Evolutionary conservation across 306 rosid genomes (phyloP), one percentile per base, ranked within the genome.

Genomic region (Gynostemma pentaphyllum): DNA sequence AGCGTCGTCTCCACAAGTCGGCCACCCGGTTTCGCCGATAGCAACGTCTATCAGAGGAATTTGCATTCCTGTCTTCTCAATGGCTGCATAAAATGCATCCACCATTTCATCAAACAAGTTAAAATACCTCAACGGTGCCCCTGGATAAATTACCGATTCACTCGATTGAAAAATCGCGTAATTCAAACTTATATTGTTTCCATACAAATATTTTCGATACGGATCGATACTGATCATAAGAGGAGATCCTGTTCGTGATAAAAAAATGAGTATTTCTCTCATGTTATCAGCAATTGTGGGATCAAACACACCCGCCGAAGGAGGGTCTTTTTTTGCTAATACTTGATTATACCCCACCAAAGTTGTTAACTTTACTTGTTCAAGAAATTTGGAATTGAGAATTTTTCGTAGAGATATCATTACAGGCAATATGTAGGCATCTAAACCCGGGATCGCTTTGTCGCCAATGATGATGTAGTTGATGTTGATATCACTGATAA

Each of bases 151-250:
- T 9, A 13, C 15, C n/a, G 14, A 0, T 22, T 10, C 4, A 0
- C 5, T 22, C 2, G 0, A 7, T n/a, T n/a, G 0, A 26, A 50
- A 50, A 1, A 16, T 50, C 2, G 56, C 56, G 15, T 50, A 5
- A 50, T 5, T 1, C 56, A 50, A 50, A 22, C 32, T 50, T 4
- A 50, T 23, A 23, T 23, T 50, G 4, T 9, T 4, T 1, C 8
- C 1, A 0, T 50, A 23, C 4, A 4, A 1, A 50, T 50, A 50
- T 12, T 5, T 5, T 1, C 5, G 7, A 72, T 64, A 78, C 0
- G 79, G 87, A 29, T 72, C 50, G 40, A 67, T 46, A 41, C 74
- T 75, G 55, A 78, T 28, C 81, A 81, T 16, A 27, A 81, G 59
- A 0, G 81, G 76, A 5, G 74, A 44, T 2, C 53, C 41, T 12